These are phyloP conservation scores for Aphanomyces invadans DNA, from an alignment of 352 stramenopile species.

Conservation along the genomic window DNA sequence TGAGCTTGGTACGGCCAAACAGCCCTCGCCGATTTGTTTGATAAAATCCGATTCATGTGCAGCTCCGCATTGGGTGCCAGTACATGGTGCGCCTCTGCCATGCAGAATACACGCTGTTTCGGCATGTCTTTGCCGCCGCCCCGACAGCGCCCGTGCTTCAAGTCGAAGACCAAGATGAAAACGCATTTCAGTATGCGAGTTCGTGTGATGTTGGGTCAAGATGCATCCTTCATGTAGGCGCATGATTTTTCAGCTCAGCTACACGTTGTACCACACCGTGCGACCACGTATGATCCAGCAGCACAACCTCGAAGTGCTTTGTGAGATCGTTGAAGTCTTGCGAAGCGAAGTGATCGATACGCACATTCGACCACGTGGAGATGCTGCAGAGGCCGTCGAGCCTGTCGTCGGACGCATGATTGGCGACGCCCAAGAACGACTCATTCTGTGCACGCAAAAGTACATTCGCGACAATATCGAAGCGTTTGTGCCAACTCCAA, in stretches of 20 bases:
- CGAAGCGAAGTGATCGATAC: conserved; percentile 70
- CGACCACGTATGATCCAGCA: conserved; percentile 61
- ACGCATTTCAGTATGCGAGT: conserved; percentile 53
- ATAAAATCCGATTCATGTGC: neutral
- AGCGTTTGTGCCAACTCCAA: conserved; percentile 44
- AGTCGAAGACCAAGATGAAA: conserved; percentile 32
- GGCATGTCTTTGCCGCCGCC: conserved; percentile 58
- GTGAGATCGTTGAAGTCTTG: conserved; percentile 70
- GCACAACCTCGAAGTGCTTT: conserved; percentile 67
- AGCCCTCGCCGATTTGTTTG: neutral
- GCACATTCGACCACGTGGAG: conserved; percentile 45
- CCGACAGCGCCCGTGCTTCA: conserved; percentile 43
- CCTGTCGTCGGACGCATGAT: conserved; percentile 79
- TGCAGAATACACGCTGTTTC: conserved; percentile 62
- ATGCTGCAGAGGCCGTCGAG: conserved; percentile 47
- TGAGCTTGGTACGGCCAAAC: conserved; percentile 46
- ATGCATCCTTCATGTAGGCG: conserved; percentile 32
- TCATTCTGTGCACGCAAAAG: conserved; percentile 79
- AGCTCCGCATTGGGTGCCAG: conserved; percentile 56
- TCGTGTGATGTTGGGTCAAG: neutral
- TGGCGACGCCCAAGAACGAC: conserved; percentile 68
- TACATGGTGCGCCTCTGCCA: conserved; percentile 67
- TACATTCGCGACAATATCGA: conserved; percentile 80
- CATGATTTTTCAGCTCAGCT: conserved; percentile 70
- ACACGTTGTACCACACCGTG: conserved; percentile 59